These are phyloP conservation scores for Pseudozyma sp. DNA, from an alignment of 1,284 basidiomycete genomes.

Conservation along the genomic window DNA sequence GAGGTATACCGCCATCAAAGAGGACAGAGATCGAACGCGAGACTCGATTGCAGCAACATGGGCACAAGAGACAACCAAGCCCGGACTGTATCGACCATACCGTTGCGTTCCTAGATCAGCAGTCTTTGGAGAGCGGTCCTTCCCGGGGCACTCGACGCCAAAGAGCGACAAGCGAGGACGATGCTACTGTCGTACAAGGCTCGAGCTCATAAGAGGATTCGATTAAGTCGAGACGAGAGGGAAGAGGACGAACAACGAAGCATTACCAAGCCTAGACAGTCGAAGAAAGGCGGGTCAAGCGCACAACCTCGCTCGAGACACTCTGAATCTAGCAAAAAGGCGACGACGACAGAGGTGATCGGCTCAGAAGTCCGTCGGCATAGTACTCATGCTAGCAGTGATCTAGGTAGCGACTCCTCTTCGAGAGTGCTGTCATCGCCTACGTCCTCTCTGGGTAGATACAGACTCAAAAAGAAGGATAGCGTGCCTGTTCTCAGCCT, in stretches of 20 bases:
- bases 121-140: too few species aligned
- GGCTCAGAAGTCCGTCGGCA: background rate
- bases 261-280: too few species aligned
- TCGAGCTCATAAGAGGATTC: too few species aligned
- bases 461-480: slow-evolving; percentile 24
- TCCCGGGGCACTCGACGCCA: too few species aligned
- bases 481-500: slow-evolving; percentile 19
- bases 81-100: too few species aligned
- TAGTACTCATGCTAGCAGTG: slow-evolving; percentile 2
- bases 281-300: too few species aligned
- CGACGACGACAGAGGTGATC: background rate
- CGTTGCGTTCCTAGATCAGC: too few species aligned
- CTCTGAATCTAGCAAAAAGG: background rate
- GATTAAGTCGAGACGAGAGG: too few species aligned
- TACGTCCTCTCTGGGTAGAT: slow-evolving; percentile 24
- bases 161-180: too few species aligned
- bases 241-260: too few species aligned
- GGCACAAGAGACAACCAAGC: too few species aligned
- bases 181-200: too few species aligned
- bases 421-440: slow-evolving; percentile 10
- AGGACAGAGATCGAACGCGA: background rate
- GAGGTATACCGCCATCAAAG: slow-evolving; percentile 4
- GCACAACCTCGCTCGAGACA: background rate
- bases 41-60: background rate
- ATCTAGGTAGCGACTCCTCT: background rate